Conservation (phyloP, 345 rosid genomes). For the Excoecaria cochinchinensis region DNA sequence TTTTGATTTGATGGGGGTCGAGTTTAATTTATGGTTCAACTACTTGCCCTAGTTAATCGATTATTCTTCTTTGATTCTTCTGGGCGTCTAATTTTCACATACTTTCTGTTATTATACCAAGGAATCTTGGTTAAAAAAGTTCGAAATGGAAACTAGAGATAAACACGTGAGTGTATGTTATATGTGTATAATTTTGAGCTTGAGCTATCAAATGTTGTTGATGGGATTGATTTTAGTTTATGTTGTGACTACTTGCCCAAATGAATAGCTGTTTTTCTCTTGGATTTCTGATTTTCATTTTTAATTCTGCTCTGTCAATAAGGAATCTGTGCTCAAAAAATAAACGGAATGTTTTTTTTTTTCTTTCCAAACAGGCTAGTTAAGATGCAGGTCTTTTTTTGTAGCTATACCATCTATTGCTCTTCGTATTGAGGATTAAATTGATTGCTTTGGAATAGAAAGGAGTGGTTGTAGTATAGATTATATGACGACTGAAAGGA, state of each 20-base stretch:
- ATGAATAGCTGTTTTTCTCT: neutral
- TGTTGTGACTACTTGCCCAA: neutral
- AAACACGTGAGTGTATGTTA: neutral
- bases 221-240: conserved; percentile 4
- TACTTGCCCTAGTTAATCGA: neutral
- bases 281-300: neutral
- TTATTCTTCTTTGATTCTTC: neutral
- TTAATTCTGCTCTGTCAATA: neutral
- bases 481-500: neutral
- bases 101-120: neutral
- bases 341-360: neutral
- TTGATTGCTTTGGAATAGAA: neutral
- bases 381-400: neutral
- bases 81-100: neutral
- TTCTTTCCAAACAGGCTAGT: neutral
- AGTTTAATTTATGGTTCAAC: neutral
- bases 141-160: neutral
- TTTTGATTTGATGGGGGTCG: neutral
- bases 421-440: neutral
- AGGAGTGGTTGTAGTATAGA: neutral
- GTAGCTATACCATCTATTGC: neutral
- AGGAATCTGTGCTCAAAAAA: neutral
- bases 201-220: neutral
- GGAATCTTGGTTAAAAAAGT: neutral
- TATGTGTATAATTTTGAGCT: neutral